Evolutionary conservation across 148 eudicot species (phyloP), one percentile per base, ranked within the genome.

Genomic region (Chenopodium formosanum): DNA sequence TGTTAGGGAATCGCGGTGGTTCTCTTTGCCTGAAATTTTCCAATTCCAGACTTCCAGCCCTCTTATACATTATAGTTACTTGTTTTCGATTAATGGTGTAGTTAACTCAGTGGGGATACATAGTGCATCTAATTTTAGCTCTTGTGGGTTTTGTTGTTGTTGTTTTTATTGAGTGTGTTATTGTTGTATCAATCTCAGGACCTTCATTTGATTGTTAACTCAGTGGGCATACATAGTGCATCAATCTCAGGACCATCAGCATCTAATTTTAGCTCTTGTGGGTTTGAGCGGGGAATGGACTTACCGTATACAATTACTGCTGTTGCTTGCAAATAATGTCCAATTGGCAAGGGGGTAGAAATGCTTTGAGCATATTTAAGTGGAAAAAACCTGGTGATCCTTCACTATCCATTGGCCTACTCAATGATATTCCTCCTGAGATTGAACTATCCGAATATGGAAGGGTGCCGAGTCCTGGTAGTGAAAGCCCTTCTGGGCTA

Each of bases 401-500:
- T 76, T 88, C 94, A 82, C 79, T 96, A 71, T 81, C 82, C 11
- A 85, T 88, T 68, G 88, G 92, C 77, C 86, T 94, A 53, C 95
- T 94, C 47, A 74, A 86, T 73, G 88, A 91, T 62, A 86, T 56
- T 40, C 86, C 87, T 81, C 92, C 89, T 62, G 97, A 91, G 87
- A 92, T 96, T 74, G 98, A 96, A 83, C 77, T 96, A 79, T 94
- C 99, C 12, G 92, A 85, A 20, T 96, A 94, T 77, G 92, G 86
- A 67, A 86, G 87, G 80, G 86, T 91, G 29, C 93, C 95, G 19
- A 96, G 99, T 88, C 87, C 90, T 40, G 95, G 95, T 52, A 96
- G 99, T 80, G 99, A 96, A 84, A 96, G 99, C 85, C 99, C 99
- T 7, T 96, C 99, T 25, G 98, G 89, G 83, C 89, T 96, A 83